Evolutionary conservation across 2,329 filamentous ascomycete genomes (phyloP).

Genomic region (Penicillium thymicola): DNA sequence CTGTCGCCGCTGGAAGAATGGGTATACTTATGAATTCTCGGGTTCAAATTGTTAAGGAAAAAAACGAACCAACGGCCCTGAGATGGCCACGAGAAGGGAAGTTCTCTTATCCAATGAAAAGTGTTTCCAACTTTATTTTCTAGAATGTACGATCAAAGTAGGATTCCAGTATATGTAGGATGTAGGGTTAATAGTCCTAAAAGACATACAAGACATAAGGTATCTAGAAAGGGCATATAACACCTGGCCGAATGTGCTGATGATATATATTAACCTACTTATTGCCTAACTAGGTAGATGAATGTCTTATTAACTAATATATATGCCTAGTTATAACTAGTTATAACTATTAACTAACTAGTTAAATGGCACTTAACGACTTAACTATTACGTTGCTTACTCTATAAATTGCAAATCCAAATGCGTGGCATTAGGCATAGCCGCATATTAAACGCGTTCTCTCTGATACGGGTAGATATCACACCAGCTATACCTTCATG

Average conservation of each 20-base stretch:
- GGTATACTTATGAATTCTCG: constrained; percentile 22
- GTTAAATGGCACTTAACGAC: no score
- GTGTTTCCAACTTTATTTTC: constrained; percentile 1
- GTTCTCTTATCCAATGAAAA: constrained; percentile 26
- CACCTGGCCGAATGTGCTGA: no score
- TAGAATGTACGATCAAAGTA: not conserved
- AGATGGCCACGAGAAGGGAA: constrained; percentile 32
- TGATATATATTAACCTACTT: not conserved
- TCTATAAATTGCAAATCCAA: not conserved
- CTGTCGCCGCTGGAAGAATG: constrained; percentile 35
- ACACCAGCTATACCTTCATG: constrained; percentile 15
- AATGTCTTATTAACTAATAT: no score
- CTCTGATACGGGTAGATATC: constrained; percentile 25
- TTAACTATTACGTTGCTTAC: not conserved
- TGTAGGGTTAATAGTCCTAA: no score
- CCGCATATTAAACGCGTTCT: constrained; percentile 3
- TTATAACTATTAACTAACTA: no score
- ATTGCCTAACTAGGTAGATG: no score
- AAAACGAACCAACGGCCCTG: constrained; percentile 12
- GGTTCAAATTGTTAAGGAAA: constrained; percentile 14
- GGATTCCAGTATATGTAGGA: not conserved
- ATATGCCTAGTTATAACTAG: no score
- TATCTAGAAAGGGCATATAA: no score
- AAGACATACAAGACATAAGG: no score
- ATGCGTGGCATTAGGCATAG: constrained; percentile 1